A percentile compares a stretch with the other conserved stretches of the same genome.
These are phyloP conservation scores for Glycine tomentella DNA, from an alignment of 306 rosid genomes.

Conservation along the genomic window DNA sequence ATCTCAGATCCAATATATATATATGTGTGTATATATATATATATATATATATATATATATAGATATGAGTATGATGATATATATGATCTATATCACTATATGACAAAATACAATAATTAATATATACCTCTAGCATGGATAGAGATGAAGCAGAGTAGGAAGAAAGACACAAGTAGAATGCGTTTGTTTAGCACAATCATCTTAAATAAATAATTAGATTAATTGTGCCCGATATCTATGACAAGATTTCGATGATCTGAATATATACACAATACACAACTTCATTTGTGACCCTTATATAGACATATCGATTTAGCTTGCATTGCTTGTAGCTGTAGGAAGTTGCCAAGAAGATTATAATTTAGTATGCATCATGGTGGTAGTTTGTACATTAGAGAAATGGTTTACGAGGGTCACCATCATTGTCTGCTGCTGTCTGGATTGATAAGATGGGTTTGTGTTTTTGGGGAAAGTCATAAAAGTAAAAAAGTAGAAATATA, in stretches of 20 bases:
- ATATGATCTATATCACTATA: too few species aligned
- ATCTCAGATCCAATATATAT: not conserved
- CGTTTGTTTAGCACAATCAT: constrained; percentile 54
- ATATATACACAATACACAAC: constrained; percentile 14
- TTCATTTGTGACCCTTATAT: constrained; percentile 48
- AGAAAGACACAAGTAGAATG: constrained; percentile 55
- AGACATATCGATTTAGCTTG: constrained; percentile 35
- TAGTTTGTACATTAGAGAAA: constrained; percentile 46
- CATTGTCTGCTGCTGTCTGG: constrained; percentile 71
- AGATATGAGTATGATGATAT: too few species aligned
- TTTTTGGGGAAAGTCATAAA: constrained; percentile 1
- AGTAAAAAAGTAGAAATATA: too few species aligned
- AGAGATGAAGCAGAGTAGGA: constrained; percentile 65
- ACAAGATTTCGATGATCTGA: not conserved
- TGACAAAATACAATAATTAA: not conserved
- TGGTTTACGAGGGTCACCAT: constrained; percentile 62
- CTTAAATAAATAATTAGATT: constrained; percentile 32
- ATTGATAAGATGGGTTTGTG: constrained; percentile 40
- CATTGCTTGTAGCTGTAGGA: constrained; percentile 24
- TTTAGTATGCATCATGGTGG: constrained; percentile 39
- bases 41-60: too few species aligned
- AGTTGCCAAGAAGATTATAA: constrained; percentile 29
- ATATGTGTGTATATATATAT: too few species aligned
- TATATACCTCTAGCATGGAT: constrained; percentile 65
- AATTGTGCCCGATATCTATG: not conserved